Conservation (phyloP, 169 alveolate species). For the Babesia ovata region DNA sequence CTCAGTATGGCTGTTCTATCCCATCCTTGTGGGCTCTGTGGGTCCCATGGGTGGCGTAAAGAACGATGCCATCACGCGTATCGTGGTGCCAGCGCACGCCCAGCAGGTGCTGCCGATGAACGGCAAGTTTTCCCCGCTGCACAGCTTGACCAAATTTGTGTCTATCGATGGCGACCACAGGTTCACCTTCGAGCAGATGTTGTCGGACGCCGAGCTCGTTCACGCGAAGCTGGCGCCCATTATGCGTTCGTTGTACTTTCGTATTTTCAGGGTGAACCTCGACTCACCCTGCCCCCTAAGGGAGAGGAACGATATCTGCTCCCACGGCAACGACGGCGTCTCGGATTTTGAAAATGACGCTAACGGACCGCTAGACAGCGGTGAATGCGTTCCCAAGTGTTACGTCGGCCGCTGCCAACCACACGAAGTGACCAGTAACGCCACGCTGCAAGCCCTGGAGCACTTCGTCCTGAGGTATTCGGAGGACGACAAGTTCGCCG, state of each 20-base stretch:
- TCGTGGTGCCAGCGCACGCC: constrained; percentile 29
- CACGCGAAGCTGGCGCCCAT: constrained; percentile 49
- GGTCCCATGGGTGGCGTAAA: constrained; percentile 28
- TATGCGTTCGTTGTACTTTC: constrained; percentile 55
- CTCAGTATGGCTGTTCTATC: constrained; percentile 1
- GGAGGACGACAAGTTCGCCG: constrained; percentile 12
- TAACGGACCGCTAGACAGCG: background rate
- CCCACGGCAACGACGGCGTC: constrained; percentile 34
- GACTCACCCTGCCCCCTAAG: constrained; percentile 56
- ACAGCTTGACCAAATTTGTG: background rate
- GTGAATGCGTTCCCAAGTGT: constrained; percentile 37
- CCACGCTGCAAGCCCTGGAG: constrained; percentile 41
- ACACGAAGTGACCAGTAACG: constrained; percentile 22
- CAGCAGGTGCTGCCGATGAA: constrained; percentile 10
- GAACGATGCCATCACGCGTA: constrained; percentile 21
- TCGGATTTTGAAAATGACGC: background rate
- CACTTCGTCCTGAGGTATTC: constrained; percentile 57
- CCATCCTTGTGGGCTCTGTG: background rate
- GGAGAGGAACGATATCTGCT: constrained; percentile 43
- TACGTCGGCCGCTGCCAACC: constrained; percentile 64
- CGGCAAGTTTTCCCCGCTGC: constrained; percentile 12
- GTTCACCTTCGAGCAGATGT: constrained; percentile 37
- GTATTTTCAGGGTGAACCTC: constrained; percentile 52
- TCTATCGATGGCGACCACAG: constrained; percentile 1
- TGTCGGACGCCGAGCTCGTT: constrained; percentile 58